Evolutionary conservation across 495 filamentous ascomycete genomes (phyloP).

Genomic region (Lindgomyces ingoldianus): DNA sequence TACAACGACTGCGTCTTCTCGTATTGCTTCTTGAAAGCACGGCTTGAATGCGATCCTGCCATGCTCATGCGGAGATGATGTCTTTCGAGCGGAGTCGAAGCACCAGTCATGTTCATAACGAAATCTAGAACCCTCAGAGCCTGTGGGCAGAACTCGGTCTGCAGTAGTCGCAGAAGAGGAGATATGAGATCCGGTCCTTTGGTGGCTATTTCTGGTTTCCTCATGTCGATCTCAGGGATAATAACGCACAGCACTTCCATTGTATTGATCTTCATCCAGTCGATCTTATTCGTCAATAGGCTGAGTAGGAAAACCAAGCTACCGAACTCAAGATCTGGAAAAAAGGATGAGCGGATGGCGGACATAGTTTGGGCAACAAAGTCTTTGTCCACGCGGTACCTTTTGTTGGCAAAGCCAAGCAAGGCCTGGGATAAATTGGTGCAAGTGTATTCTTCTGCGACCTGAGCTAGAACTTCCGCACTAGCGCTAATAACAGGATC

Average conservation of each 20-base stretch:
- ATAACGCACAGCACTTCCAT: slow-evolving; percentile 86
- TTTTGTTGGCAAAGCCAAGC: slow-evolving; percentile 65
- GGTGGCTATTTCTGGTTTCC: slow-evolving; percentile 80
- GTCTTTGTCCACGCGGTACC: slow-evolving; percentile 70
- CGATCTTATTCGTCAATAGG: slow-evolving; percentile 79
- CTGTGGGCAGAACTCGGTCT: slow-evolving; percentile 90
- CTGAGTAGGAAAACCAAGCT: slow-evolving; percentile 90
- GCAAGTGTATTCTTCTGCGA: slow-evolving; percentile 70
- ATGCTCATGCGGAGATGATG: slow-evolving; percentile 97
- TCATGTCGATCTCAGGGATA: slow-evolving; percentile 91
- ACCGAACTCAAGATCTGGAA: slow-evolving; percentile 79
- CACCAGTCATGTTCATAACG: slow-evolving; percentile 86
- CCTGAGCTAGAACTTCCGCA: slow-evolving; percentile 67
- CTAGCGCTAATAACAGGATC: slow-evolving; percentile 58
- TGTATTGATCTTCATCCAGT: slow-evolving; percentile 88
- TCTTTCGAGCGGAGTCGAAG: slow-evolving; percentile 77
- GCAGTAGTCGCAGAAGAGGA: slow-evolving; percentile 82
- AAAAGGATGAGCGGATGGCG: slow-evolving; percentile 75
- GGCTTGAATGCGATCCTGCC: slow-evolving; percentile 71
- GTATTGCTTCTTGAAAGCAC: slow-evolving; percentile 86
- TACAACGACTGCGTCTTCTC: slow-evolving; percentile 92
- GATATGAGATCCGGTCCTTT: slow-evolving; percentile 96
- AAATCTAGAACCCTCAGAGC: slow-evolving; percentile 89
- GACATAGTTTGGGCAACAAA: slow-evolving; percentile 74
- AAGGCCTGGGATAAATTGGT: slow-evolving; percentile 61